Base-by-base conservation (phyloP, 805 yeast genomes). In the Yamadazyma takamatsuzukensis region DNA sequence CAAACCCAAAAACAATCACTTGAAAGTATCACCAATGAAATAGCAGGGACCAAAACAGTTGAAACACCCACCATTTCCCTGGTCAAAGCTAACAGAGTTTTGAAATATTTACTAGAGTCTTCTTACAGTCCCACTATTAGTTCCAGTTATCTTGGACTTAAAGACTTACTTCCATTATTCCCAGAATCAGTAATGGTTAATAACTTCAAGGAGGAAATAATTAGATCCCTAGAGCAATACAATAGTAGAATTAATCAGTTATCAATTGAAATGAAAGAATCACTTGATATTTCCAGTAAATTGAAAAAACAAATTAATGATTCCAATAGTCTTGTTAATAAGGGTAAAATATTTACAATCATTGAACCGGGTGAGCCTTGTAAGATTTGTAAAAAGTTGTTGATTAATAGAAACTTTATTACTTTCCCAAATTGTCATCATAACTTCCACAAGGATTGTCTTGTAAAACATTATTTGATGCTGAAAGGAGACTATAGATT, bases 361-460 rank as follows among this genome's bases (percentile, higher is more conserved):
- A 71, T 90, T 13, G 83, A 83, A 47, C 88, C 96, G 0, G 94
- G 93, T 2, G 93, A 81, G 41, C 74, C 90, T 0, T 93, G 98
- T 60, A 62, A 72, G 26, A 44, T 77, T 3, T 90, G 97, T 56
- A 60, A 66, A n/a, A 72, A 72, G 44, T 71, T 93, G 6, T 62
- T 90, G 27, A 71, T 86, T 3, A 74, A 80, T 4, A 73, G 87
- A 36, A 83, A 78, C 50, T 88, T 88, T 45, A 71, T 80, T 33
- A 76, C 80, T 4, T 93, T 86, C 51, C 96, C 96, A 0, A 65
- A 62, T 37, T 93, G 98, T 53, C 82, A 75, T 36, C 98, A 93
- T 54, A 76, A 85, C 4, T 83, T 85, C 59, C 97, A 93, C 52
- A 80, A 79, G 32, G 96, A 88, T 52, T 93, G 98, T 61, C 56